phyloP scores from a whole-genome alignment of 2,329 filamentous ascomycete genomes.

The Davidsoniella virescens region DNA sequence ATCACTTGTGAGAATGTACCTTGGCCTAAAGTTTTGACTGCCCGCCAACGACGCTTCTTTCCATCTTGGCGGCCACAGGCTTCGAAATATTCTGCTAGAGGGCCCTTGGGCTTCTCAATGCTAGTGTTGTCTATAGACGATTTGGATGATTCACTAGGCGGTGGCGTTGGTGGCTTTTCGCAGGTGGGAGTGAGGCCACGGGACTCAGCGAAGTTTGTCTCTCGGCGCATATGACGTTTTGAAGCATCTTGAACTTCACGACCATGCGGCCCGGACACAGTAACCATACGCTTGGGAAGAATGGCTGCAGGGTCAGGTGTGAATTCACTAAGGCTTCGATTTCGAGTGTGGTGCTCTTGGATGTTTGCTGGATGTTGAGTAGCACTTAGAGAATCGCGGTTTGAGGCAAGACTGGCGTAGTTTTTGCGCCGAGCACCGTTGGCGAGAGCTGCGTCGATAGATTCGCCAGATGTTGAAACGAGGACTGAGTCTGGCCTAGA shows the following conservation, averaged over 20 bases:
- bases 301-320: constrained; percentile 54
- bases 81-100: constrained; percentile 48
- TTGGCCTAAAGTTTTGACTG: constrained; percentile 66
- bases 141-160: constrained; percentile 55
- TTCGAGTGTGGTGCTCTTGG: constrained; percentile 38
- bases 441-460: constrained; percentile 32
- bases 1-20: constrained; percentile 93
- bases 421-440: constrained; percentile 40
- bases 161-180: constrained; percentile 60
- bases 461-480: constrained; percentile 35
- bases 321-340: constrained; percentile 82
- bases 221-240: constrained; percentile 44
- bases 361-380: constrained; percentile 9
- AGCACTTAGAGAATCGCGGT: constrained; percentile 4
- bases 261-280: constrained; percentile 48
- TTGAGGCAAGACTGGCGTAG: constrained; percentile 29
- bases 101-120: constrained; percentile 24
- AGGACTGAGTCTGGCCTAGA: constrained; percentile 24
- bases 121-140: constrained; percentile 26
- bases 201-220: constrained; percentile 64
- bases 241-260: constrained; percentile 23
- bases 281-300: constrained; percentile 55
- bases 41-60: constrained; percentile 63
- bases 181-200: constrained; percentile 50
- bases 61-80: constrained; percentile 49